These are phyloP conservation scores for Kwoniella dendrophila DNA, from an alignment of 768 basidiomycete species.

Conservation along the genomic window DNA sequence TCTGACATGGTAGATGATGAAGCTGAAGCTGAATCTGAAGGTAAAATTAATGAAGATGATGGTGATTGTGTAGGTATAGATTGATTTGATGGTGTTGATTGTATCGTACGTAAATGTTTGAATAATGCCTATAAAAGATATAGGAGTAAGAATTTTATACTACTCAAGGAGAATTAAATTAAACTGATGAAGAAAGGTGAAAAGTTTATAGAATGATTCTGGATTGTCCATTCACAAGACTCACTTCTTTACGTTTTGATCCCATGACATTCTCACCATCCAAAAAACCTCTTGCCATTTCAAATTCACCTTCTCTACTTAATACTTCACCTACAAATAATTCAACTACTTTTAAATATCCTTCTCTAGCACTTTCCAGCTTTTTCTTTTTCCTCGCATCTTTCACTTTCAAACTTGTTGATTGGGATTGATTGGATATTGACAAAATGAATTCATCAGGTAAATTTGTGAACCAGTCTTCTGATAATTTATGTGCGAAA, in stretches of 20 bases:
- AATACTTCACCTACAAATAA: slow-evolving; percentile 48
- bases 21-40: neutral
- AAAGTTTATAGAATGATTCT: too few species aligned
- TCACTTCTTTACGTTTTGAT: slow-evolving; percentile 49
- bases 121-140: slow-evolving; percentile 28
- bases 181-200: too few species aligned
- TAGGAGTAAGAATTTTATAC: neutral
- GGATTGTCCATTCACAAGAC: too few species aligned
- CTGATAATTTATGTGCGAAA: slow-evolving; percentile 35
- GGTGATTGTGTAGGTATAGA: slow-evolving; percentile 33
- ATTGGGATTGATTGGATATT: slow-evolving; percentile 26
- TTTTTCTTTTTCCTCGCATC: slow-evolving; percentile 15
- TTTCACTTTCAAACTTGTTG: neutral
- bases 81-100: slow-evolving; percentile 18
- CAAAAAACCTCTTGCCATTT: slow-evolving; percentile 49
- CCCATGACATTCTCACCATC: slow-evolving; percentile 45
- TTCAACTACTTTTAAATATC: slow-evolving; percentile 47
- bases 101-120: slow-evolving; percentile 36
- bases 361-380: slow-evolving; percentile 41
- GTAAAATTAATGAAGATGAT: slow-evolving; percentile 27
- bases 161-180: too few species aligned
- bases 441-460: slow-evolving; percentile 33
- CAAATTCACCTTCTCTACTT: slow-evolving; percentile 45
- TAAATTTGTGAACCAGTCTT: slow-evolving; percentile 38
- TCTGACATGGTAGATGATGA: neutral